Evolutionary conservation across 352 stramenopile genomes (phyloP), one percentile per base, ranked within the genome.

Genomic region (Globisporangium nunn): DNA sequence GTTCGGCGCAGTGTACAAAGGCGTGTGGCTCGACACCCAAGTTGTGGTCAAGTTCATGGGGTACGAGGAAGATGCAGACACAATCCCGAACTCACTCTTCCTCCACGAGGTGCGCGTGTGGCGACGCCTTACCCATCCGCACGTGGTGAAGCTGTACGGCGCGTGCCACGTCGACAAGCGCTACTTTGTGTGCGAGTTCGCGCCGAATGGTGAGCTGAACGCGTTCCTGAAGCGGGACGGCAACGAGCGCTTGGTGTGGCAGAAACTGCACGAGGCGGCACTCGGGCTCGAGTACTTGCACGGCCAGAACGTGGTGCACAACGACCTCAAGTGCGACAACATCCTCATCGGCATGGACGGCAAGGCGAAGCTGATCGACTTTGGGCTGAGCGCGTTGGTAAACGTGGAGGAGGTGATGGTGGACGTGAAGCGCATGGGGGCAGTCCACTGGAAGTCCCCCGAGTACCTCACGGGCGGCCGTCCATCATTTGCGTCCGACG

Each of bases 241-340:
- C 6, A 30, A 47, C 0, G 31, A 56, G 10, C 37, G 41, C 48
- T 17, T 6, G 18, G 10, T 55, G 1, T 74, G 59, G 59, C 40
- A 59, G 11, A 53, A 52, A 0, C 10, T 76, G 28, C 62, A 66
- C 17, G 51, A 74, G 51, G 63, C 46, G 12, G 66, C 68, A 18
- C 31, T 75, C 29, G 63, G 63, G 17, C 51, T 71, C 11, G 44
- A 64, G 18, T 71, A 74, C 35, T 43, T 74, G 5, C 67, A 74
- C 23, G n/a, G 17, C 7, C 44, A 48, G 0, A 53, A 62, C 23
- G 54, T 71, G 11, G 35, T 69, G 12, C 88, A 96, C 54, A 77
- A 86, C 23, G 85, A 96, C 53, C 68, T 96, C 17, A 96, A 96
- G 55, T 85, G 79, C 49, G 81, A 71, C 52, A 96, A 96, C 62